Evolutionary conservation across 352 stramenopile genomes (phyloP).

Genomic region (Pythium folliculosum): DNA sequence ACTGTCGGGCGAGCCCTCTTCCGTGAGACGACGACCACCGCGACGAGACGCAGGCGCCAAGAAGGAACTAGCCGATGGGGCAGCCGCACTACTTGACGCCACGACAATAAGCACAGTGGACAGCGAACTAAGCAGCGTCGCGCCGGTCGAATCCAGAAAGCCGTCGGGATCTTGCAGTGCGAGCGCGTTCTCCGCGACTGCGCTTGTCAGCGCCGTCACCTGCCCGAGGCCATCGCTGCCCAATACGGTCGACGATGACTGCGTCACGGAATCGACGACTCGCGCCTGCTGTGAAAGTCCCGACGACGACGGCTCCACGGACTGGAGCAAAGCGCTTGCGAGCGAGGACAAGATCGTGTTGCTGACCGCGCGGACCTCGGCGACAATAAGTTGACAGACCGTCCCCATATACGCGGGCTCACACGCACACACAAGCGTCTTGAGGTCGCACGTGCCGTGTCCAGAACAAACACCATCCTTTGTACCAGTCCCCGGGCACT

Average conservation of each 20-base stretch:
- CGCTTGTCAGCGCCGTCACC: slow-evolving; percentile 42
- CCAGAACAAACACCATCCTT: slow-evolving; percentile 32
- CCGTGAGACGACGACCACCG: slow-evolving; percentile 2
- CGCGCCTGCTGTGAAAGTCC: slow-evolving; percentile 56
- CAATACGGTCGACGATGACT: slow-evolving; percentile 40
- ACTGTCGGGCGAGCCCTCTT: not conserved
- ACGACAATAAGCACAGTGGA: slow-evolving; percentile 41
- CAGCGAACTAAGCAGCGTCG: slow-evolving; percentile 47
- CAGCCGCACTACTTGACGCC: not conserved
- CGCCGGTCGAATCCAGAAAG: slow-evolving; percentile 46
- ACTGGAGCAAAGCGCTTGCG: slow-evolving; percentile 16
- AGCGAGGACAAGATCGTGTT: slow-evolving; percentile 49
- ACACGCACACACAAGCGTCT: slow-evolving; percentile 37
- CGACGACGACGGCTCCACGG: slow-evolving; percentile 43
- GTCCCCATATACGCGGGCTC: slow-evolving; percentile 42
- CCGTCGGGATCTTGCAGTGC: slow-evolving; percentile 33
- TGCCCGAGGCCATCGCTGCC: slow-evolving; percentile 32
- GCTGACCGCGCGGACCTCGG: slow-evolving; percentile 41
- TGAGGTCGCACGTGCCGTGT: slow-evolving; percentile 36
- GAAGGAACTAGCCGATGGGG: not conserved
- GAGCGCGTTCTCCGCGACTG: slow-evolving; percentile 51
- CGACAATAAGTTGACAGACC: slow-evolving; percentile 43
- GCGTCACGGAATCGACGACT: slow-evolving; percentile 47
- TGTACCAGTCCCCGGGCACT: slow-evolving; percentile 20
- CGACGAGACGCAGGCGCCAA: not conserved